Percentiles rank a stretch among this genome's conserved stretches.
These are phyloP conservation scores for Aegilops umbellulata DNA, from an alignment of 176 grass and related monocot species.

Conservation along the genomic window DNA sequence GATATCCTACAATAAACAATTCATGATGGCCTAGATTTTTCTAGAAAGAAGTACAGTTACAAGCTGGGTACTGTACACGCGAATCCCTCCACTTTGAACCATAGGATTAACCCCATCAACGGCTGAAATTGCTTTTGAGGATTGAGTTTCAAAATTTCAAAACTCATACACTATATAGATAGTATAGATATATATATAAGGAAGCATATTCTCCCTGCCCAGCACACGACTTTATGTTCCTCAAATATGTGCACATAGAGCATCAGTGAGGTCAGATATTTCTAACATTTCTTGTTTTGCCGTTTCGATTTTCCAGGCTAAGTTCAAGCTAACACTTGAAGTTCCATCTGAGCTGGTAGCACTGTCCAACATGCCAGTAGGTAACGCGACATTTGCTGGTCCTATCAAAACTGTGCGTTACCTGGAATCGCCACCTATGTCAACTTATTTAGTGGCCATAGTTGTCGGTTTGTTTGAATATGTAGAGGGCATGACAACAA, in stretches of 20 bases:
- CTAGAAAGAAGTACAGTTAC: no score
- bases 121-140: no score
- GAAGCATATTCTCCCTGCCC: neutral
- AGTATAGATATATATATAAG: neutral
- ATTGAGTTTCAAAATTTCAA: no score
- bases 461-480: constrained; percentile 82
- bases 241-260: neutral
- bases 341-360: constrained; percentile 63
- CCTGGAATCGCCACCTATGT: constrained; percentile 86
- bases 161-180: no score
- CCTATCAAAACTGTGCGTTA: constrained; percentile 50
- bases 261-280: neutral
- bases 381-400: constrained; percentile 37
- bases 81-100: no score
- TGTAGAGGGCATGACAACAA: constrained; percentile 47
- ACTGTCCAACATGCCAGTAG: constrained; percentile 81
- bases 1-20: no score
- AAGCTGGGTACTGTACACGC: no score
- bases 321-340: constrained; percentile 79
- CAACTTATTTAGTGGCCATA: constrained; percentile 88
- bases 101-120: no score
- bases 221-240: constrained; percentile 20
- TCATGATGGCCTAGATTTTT: no score
- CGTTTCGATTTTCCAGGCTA: constrained; percentile 55
- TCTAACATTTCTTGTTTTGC: neutral